A percentile compares a stretch with the other conserved stretches of the same genome.
Conservation (phyloP, 106 monocot genomes). For the Triglochin maritima region DNA sequence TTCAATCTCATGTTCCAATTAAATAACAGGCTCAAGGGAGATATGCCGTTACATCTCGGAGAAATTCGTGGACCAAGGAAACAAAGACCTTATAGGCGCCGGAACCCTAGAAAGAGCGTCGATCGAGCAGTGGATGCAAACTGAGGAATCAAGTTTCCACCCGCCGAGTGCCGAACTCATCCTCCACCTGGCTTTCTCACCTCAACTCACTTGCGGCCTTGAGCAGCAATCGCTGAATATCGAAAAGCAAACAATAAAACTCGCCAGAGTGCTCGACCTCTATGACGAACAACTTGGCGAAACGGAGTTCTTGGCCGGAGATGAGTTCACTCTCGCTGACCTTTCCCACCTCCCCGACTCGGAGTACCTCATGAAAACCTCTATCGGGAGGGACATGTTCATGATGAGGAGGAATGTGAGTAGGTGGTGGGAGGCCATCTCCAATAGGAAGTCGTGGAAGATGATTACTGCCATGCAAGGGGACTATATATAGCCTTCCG, state of each 20-base stretch:
- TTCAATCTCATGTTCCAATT: background rate
- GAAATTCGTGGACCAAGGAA: slow-evolving; percentile 31
- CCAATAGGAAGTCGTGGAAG: slow-evolving; percentile 44
- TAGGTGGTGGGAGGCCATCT: slow-evolving; percentile 54
- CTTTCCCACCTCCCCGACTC: slow-evolving; percentile 59
- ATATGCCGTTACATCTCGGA: slow-evolving; percentile 45
- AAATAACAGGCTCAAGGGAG: slow-evolving; percentile 33
- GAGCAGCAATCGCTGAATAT: too few relatives aligned
- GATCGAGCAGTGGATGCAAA: slow-evolving; percentile 66
- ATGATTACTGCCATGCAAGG: slow-evolving; percentile 18
- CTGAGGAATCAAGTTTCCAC: slow-evolving; percentile 48
- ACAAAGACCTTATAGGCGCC: slow-evolving; percentile 26
- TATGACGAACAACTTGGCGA: slow-evolving; percentile 48
- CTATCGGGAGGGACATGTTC: slow-evolving; percentile 14
- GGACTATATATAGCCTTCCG: background rate
- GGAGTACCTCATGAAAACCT: slow-evolving; percentile 24
- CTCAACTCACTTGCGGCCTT: background rate
- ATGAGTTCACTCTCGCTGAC: slow-evolving; percentile 10
- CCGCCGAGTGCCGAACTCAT: slow-evolving; percentile 41
- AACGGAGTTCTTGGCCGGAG: slow-evolving; percentile 43
- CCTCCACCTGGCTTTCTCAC: slow-evolving; percentile 50
- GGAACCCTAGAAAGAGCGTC: slow-evolving; percentile 42
- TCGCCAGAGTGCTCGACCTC: slow-evolving; percentile 40
- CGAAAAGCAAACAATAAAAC: slow-evolving; percentile 5
- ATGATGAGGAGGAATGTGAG: slow-evolving; percentile 22